These are phyloP conservation scores for Amesomyces nigricolor DNA, from an alignment of 2,329 filamentous ascomycete genomes.

Conservation along the genomic window DNA sequence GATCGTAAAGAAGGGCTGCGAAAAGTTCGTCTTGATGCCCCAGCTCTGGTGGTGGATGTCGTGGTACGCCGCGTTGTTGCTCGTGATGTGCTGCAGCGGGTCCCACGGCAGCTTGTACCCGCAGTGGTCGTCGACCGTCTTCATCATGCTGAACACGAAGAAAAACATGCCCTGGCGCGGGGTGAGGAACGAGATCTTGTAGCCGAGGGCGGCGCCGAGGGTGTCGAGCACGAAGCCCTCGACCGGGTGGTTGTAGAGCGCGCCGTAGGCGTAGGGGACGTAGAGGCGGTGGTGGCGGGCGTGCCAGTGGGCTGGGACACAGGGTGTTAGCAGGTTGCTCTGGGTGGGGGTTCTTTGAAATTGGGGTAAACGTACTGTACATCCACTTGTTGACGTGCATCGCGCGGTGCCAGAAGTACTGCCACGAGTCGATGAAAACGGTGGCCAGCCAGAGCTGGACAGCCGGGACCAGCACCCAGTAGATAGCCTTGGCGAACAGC, in stretches of 20 bases:
- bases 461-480: conserved; percentile 69
- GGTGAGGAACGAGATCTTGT: conserved; percentile 77
- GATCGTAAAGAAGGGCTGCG: conserved; percentile 89
- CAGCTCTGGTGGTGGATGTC: conserved; percentile 98
- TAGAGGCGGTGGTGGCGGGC: conserved; percentile 94
- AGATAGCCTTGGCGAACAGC: conserved; percentile 65
- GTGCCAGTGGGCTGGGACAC: conserved; percentile 68
- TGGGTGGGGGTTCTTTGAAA: too few species aligned
- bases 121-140: conserved; percentile 97
- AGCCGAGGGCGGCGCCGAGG: conserved; percentile 75
- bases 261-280: conserved; percentile 94
- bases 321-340: conserved; percentile 29
- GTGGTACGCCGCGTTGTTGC: conserved; percentile 94
- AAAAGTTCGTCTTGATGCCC: conserved; percentile 96
- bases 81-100: conserved; percentile 82
- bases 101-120: conserved; percentile 96
- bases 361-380: conserved; percentile 62
- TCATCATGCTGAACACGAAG: conserved; percentile 83
- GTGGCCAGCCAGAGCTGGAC: conserved; percentile 73
- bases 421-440: conserved; percentile 86
- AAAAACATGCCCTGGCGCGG: conserved; percentile 81
- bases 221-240: conserved; percentile 94
- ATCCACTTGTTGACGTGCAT: conserved; percentile 99
- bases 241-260: conserved; percentile 92
- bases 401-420: conserved; percentile 91